Evolutionary conservation across 2,329 filamentous ascomycete species (phyloP), one percentile per base, ranked within the genome.

Genomic region (Fusarium nisikadoi): DNA sequence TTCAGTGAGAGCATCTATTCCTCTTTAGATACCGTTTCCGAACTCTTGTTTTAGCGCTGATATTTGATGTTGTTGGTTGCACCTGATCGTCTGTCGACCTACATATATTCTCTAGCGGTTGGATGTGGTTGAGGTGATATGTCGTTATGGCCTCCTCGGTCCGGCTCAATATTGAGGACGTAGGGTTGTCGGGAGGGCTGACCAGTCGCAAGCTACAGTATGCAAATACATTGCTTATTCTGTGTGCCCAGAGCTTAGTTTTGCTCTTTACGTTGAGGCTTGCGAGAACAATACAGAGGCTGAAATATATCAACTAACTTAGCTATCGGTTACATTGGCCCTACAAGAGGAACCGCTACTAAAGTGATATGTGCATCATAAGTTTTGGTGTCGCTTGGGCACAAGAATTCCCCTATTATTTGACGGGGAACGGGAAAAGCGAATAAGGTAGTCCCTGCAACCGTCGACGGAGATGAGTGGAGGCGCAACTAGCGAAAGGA

Each of bases 11-110:
- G 45, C n/a, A 41, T 60, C 54, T 62, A 65, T 52, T 39, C 64
- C 35, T 19, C 63, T 50, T 69, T 52, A 42, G 63, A 63, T 58
- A 52, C 65, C 54, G 72, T 75, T 72, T 60, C 71, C 67, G 64
- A 71, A 50, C 59, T 59, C 65, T 49, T 73, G 70, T 76, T 76
- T 73, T 75, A 76, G 74, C 63, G 70, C 39, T 46, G 38, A 36
- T 33, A 36, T 33, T 39, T 36, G 35, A 46, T 39, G 19, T 16
- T 46, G 45, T 46, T 45, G 27, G 43, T 33, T 38, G 43, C 29
- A 20, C n/a, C 42, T 63, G 47, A 55, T 56, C 16, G 23, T 23
- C 49, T 39, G n/a, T 19, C 29, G 27, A 38, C 12, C 35, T 39
- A 41, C 33, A 33, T n/a, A 35, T 45, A n/a, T 36, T 25, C 36